Conservation (phyloP, 2,329 filamentous ascomycete species). For the Aureobasidium subglaciale region DNA sequence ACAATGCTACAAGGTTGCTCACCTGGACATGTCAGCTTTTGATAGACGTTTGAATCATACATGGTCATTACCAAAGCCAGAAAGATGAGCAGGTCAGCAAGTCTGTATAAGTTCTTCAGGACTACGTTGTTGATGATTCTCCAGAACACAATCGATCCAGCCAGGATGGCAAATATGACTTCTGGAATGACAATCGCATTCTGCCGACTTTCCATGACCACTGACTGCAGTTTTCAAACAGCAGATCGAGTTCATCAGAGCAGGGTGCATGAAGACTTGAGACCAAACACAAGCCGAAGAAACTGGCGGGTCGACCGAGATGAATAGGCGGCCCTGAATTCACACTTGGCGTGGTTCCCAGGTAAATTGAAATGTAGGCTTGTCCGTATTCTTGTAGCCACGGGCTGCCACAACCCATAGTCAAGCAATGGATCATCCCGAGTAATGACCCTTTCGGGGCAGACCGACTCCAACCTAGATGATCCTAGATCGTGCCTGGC, state of each 20-base stretch:
- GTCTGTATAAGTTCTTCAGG: constrained; percentile 9
- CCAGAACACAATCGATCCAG: constrained; percentile 13
- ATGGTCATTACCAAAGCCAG: constrained; percentile 12
- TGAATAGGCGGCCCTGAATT: neutral
- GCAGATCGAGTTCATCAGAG: neutral
- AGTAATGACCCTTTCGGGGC: neutral
- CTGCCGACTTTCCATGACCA: constrained; percentile 6
- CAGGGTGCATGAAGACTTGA: neutral
- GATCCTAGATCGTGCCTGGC: neutral
- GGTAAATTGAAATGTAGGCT: neutral
- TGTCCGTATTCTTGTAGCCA: constrained; percentile 2
- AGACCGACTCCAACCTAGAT: neutral
- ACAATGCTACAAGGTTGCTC: constrained; percentile 13
- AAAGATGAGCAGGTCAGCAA: constrained; percentile 16
- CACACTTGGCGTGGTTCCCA: neutral
- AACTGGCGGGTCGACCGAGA: neutral
- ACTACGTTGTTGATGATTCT: constrained; percentile 12
- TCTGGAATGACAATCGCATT: neutral
- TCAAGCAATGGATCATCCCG: neutral
- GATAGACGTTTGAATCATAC: too few relatives aligned
- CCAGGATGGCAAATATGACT: constrained; percentile 12
- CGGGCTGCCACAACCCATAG: neutral
- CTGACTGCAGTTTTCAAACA: neutral
- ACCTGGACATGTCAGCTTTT: neutral
- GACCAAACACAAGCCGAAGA: neutral